Evolutionary conservation across 2,329 filamentous ascomycete genomes (phyloP), one percentile per base, ranked within the genome.

Genomic region (Pseudogymnoascus verrucosus): DNA sequence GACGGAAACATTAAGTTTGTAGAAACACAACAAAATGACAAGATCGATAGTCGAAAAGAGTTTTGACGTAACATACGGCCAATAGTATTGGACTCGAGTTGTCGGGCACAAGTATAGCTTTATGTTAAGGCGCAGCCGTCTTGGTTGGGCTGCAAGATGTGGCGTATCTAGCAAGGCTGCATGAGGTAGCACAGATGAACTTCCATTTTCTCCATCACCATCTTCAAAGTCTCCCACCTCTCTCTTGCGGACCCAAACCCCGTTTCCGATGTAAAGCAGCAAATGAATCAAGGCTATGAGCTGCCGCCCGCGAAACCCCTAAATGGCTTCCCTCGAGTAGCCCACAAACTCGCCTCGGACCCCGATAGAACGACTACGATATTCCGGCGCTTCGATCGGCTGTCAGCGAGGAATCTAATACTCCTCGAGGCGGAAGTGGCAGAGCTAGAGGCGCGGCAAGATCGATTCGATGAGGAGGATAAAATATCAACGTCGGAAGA

Each of bases 391-490:
- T 65, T 65, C 8, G 57, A 65, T 10, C n/a, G 40, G 21, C 39
- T 65, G 36, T 37, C 64, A 3, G 40, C 64, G 10, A 28, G 64
- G 23, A 65, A 63, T 37, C 19, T 65, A 3, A 11, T 65, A 11
- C 37, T 28, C 2, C 21, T 57, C n/a, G 54, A 65, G 37, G 59
- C 54, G 11, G 63, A 65, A 42, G 31, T 65, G 23, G 51, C 57
- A 23, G 63, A 65, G 59, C 14, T 65, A 5, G 63, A 65, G 16
- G 31, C 5, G 2, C 14, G 54, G 8, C 64, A 60, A 36, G 61
- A 66, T 11, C 14, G 60, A 31, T 62, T 63, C 12, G 66, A 67
- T 37, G 64, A 69, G 28, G 23, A 65, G 39, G 65, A 67, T 14
- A 64, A 64, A 37, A 8, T 39, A 26, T 62, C 31, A 26, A 16